Evolutionary conservation across 1,139 yeast genomes (phyloP).

Genomic region (Pneumocystis oryctolagi): DNA sequence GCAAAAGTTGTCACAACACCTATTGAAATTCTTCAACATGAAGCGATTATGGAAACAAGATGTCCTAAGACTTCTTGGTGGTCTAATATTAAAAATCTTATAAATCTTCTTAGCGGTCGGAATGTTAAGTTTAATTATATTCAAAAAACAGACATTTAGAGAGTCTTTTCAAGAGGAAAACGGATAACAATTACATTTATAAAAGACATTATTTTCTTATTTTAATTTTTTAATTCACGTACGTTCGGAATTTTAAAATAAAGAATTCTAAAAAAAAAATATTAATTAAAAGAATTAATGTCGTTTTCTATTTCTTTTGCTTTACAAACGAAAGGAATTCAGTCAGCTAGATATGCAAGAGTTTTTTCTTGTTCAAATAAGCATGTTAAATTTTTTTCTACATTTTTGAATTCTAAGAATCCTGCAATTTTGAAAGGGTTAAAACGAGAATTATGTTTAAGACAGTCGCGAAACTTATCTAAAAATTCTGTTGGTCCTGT

Average conservation of each 20-base stretch:
- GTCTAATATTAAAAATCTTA: constrained; percentile 56
- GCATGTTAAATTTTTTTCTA: not conserved
- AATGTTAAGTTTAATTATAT: not conserved
- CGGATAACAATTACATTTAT: not conserved
- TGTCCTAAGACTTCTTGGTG: constrained; percentile 85
- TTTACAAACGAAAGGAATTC: not conserved
- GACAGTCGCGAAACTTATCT: not conserved
- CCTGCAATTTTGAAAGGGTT: not conserved
- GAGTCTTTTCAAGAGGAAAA: not conserved
- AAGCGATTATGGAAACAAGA: constrained; percentile 64
- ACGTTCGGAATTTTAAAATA: not conserved
- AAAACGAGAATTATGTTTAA: not conserved
- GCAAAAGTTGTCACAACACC: constrained; percentile 64
- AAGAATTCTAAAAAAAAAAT: not conserved
- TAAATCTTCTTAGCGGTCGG: constrained; percentile 70
- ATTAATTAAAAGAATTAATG: not conserved
- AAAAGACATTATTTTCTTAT: not conserved
- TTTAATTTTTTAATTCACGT: not conserved
- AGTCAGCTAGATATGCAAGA: not conserved
- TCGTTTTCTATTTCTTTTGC: not conserved
- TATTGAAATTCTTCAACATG: constrained; percentile 66
- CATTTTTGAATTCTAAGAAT: not conserved
- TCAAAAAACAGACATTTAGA: not conserved
- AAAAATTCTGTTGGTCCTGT: not conserved
- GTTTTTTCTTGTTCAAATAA: not conserved